Evolutionary conservation across 352 stramenopile species (phyloP).

Genomic region (Heterotrichella gracilis): DNA sequence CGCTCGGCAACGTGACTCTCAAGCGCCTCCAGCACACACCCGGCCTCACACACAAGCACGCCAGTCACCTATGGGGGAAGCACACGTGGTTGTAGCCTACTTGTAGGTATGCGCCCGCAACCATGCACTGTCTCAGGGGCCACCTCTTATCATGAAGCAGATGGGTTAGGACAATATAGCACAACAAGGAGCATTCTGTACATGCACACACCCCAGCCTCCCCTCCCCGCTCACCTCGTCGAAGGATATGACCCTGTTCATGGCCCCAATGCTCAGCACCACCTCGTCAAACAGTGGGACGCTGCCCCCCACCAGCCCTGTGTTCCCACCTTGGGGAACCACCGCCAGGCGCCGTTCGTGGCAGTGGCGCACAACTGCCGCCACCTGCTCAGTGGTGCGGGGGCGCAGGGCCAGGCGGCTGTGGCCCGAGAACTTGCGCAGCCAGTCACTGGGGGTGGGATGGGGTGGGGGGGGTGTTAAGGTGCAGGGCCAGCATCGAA

Average conservation of each 20-base stretch:
- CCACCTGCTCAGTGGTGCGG: constrained; percentile 43
- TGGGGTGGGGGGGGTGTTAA: too few species aligned
- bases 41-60: constrained; percentile 34
- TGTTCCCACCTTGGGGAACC: constrained; percentile 77
- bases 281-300: constrained; percentile 46
- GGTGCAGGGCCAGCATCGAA: too few species aligned
- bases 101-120: too few species aligned
- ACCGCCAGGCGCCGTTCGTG: constrained; percentile 44
- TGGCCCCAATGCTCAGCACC: constrained; percentile 47
- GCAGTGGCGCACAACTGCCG: constrained; percentile 55
- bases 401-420: constrained; percentile 32
- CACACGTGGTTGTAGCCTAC: too few species aligned
- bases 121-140: too few species aligned
- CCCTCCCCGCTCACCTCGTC: too few species aligned
- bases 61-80: too few species aligned
- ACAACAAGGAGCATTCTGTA: too few species aligned
- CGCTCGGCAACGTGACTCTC: constrained; percentile 43
- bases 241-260: constrained; percentile 58
- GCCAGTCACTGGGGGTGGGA: constrained; percentile 15
- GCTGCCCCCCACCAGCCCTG: constrained; percentile 62
- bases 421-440: constrained; percentile 5
- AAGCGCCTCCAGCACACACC: constrained; percentile 62
- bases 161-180: too few species aligned
- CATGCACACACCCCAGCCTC: too few species aligned
- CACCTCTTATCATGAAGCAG: too few species aligned